Conservation (phyloP, 768 basidiomycete species). For the Strobilomyces confusus region DNA sequence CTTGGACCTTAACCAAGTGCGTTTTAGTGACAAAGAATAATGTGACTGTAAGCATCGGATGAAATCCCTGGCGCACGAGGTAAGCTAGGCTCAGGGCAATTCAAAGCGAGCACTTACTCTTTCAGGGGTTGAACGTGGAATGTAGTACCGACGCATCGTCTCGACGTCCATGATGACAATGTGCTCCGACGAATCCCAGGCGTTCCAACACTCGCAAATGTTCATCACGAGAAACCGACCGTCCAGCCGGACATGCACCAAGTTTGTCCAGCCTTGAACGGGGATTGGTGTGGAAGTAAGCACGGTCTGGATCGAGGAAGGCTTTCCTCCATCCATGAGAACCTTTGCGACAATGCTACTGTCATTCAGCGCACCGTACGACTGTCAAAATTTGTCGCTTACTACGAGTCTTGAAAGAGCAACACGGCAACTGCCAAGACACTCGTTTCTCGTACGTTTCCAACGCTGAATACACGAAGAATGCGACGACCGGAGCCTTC, state of each 20-base stretch:
- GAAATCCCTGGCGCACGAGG: neutral
- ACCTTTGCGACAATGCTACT: conserved; percentile 3
- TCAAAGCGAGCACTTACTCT: neutral
- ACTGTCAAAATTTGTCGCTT: neutral
- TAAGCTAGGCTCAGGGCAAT: neutral
- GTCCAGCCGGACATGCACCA: conserved; percentile 2
- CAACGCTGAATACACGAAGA: neutral
- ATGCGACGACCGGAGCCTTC: neutral
- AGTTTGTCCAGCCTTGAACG: neutral
- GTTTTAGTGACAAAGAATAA: conserved; percentile 7
- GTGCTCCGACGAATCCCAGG: neutral
- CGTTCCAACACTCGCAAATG: neutral
- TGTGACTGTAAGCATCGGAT: neutral
- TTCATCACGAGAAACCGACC: conserved; percentile 8
- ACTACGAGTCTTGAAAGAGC: conserved; percentile 2
- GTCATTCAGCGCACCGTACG: neutral
- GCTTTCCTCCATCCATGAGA: neutral
- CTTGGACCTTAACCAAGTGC: conserved; percentile 3
- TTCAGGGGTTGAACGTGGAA: neutral
- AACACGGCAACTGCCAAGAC: conserved; percentile 7
- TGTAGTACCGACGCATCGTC: conserved; percentile 4
- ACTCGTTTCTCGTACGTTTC: neutral
- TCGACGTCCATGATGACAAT: conserved; percentile 2
- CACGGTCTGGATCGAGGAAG: neutral
- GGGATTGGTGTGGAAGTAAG: neutral